Evolutionary conservation across 2,329 filamentous ascomycete species (phyloP), one percentile per base, ranked within the genome.

Genomic region (Colletotrichum siamense): DNA sequence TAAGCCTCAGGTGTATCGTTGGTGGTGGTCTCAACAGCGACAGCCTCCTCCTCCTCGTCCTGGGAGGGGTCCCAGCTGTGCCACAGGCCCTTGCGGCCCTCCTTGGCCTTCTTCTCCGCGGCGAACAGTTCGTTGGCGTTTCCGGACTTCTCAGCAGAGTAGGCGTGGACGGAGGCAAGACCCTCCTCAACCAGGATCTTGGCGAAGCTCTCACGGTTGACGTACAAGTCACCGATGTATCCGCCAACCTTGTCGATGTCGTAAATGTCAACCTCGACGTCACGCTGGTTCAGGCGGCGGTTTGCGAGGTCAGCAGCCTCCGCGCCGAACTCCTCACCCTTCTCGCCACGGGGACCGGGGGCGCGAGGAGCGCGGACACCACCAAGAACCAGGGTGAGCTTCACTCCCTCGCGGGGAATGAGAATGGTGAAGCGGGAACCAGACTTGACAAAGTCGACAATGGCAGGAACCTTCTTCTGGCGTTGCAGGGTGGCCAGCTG

Each of bases 401-500:
- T 99, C 82, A 96, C 93, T 81, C 95, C 96, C 83, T 99, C 97
- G 44, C 96, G 94, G 63, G 97, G 96, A 65, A 99, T 92, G 12
- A 99, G 89, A 44, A 99, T 90, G 30, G 95, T 98, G 86, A 99
- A 99, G 79, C 97, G 92, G 55, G 96, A 98, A 34, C 95, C 97
- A n/a, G 96, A 95, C 87, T 99, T 98, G 88, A 98, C 97, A 84
- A 98, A 99, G 85, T 99, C 97, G 57, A 99, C 96, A 80, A 99
- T 90, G 13, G 95, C 97, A 9, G 97, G 96, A 5, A 99, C 94
- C 85, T 95, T 96, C 89, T 95, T 96, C 85, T 98, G 96, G 70
- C 96, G 92, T 77, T 97, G 95, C 36, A 99, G 90, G 26, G 95
- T 93, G 13, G 95, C 94, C 49, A 98, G 91, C 85, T 98, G 96